Evolutionary conservation across 352 stramenopile genomes (phyloP).

Genomic region (Globisporangium irregulare): DNA sequence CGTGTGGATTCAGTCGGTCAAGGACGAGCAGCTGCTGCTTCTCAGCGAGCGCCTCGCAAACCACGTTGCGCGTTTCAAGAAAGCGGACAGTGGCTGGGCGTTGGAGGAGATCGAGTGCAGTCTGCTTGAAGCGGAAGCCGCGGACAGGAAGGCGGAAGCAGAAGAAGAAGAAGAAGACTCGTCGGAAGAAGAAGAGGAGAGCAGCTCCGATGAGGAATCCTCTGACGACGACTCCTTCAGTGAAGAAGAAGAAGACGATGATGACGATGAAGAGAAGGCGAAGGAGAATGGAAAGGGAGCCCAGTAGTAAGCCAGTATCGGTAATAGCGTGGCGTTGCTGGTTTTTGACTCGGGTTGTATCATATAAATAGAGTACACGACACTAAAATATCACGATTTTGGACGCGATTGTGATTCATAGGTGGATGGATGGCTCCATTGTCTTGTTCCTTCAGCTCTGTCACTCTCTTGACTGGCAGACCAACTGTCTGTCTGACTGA

Average conservation of each 20-base stretch:
- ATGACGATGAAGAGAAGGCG: slow-evolving; percentile 24
- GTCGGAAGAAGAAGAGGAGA: slow-evolving; percentile 14
- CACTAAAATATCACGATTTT: slow-evolving; percentile 9
- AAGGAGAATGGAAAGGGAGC: slow-evolving; percentile 1
- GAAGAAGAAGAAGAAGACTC: background rate
- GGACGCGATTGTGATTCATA: background rate
- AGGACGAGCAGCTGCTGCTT: slow-evolving; percentile 39
- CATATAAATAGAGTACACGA: slow-evolving; percentile 15
- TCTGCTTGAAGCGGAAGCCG: slow-evolving; percentile 36
- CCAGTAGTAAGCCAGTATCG: background rate
- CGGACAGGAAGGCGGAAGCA: slow-evolving; percentile 13
- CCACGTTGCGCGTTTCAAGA: slow-evolving; percentile 42
- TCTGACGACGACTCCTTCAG: slow-evolving; percentile 18
- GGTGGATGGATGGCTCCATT: background rate
- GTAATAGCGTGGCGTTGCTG: background rate
- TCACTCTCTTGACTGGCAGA: background rate
- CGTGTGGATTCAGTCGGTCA: slow-evolving; percentile 77
- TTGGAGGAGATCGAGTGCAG: slow-evolving; percentile 72
- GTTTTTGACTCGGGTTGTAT: slow-evolving; percentile 5
- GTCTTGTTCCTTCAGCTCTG: background rate
- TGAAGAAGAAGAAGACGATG: slow-evolving; percentile 26
- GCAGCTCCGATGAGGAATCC: slow-evolving; percentile 15
- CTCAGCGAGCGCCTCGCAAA: slow-evolving; percentile 35
- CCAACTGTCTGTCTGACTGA: background rate
- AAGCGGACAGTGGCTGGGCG: slow-evolving; percentile 71